phyloP scores from a whole-genome alignment of 176 grass and related monocot genomes.

The Aegilops sharonensis region DNA sequence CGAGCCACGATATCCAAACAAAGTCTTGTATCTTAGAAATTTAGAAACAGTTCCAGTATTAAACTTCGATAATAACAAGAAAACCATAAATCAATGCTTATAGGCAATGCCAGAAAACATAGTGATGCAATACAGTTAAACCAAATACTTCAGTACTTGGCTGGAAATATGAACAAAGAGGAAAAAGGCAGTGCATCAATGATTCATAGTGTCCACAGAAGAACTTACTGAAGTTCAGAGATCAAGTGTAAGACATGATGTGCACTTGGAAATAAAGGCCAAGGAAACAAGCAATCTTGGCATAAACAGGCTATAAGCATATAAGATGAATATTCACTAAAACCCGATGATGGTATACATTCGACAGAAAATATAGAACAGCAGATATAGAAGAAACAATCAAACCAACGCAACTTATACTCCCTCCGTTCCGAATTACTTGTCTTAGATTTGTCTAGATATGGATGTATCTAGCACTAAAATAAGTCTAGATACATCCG shows the following conservation, averaged over 20 bases:
- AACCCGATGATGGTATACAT: not conserved
- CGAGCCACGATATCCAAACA: not conserved
- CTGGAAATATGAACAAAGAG: not conserved
- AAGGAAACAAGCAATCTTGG: not conserved
- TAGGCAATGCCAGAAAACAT: not conserved
- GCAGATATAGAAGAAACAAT: not conserved
- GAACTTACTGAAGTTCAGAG: constrained; percentile 74
- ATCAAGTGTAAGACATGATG: constrained; percentile 60
- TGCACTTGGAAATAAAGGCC: constrained; percentile 8
- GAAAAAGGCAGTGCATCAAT: constrained; percentile 53
- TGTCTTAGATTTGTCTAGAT: too few relatives aligned
- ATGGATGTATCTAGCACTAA: too few relatives aligned
- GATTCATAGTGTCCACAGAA: constrained; percentile 47
- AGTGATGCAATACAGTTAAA: not conserved
- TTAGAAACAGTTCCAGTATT: constrained; percentile 12
- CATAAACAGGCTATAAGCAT: not conserved
- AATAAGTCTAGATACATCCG: too few relatives aligned
- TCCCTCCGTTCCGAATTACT: too few relatives aligned
- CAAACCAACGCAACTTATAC: not conserved
- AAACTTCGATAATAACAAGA: not conserved
- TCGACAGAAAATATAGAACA: not conserved
- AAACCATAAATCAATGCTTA: not conserved
- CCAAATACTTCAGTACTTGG: not conserved
- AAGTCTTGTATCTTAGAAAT: not conserved
- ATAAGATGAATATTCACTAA: not conserved